Conservation (phyloP, 2,329 filamentous ascomycete species). For the Nothophoma quercina region DNA sequence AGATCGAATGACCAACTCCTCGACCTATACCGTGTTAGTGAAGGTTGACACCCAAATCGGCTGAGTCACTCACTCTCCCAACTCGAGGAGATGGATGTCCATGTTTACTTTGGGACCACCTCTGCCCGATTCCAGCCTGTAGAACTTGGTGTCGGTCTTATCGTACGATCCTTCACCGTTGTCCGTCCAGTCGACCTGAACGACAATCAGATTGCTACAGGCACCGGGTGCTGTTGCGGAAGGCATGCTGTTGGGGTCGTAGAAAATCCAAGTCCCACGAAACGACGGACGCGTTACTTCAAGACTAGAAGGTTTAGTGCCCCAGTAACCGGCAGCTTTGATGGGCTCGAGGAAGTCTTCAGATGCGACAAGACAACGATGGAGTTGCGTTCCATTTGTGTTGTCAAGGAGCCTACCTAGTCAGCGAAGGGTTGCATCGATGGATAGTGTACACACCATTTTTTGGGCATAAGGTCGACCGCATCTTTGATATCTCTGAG, state of each 20-base stretch:
- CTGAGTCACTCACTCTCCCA: constrained; percentile 34
- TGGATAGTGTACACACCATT: constrained; percentile 26
- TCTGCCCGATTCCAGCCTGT: constrained; percentile 26
- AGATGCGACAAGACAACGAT: constrained; percentile 26
- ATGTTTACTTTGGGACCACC: constrained; percentile 29
- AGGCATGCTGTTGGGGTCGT: constrained; percentile 30
- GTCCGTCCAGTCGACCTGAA: constrained; percentile 43
- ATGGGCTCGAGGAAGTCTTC: constrained; percentile 34
- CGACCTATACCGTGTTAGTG: constrained; percentile 26
- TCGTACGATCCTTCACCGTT: constrained; percentile 42
- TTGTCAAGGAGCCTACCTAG: constrained; percentile 29
- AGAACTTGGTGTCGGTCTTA: constrained; percentile 35
- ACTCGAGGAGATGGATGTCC: constrained; percentile 45
- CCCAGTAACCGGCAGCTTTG: constrained; percentile 28
- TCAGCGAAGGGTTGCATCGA: background rate
- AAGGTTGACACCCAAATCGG: background rate
- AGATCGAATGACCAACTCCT: constrained; percentile 42
- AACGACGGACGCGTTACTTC: constrained; percentile 31
- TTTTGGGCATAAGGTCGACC: constrained; percentile 26
- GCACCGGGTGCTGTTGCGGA: background rate
- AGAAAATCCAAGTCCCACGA: constrained; percentile 40
- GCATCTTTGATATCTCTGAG: constrained; percentile 20
- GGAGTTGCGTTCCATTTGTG: constrained; percentile 29
- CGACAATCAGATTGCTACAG: constrained; percentile 22
- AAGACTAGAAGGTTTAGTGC: constrained; percentile 24